Evolutionary conservation across 1,284 basidiomycete species (phyloP).

Genomic region (Bondarzewia mesenterica): DNA sequence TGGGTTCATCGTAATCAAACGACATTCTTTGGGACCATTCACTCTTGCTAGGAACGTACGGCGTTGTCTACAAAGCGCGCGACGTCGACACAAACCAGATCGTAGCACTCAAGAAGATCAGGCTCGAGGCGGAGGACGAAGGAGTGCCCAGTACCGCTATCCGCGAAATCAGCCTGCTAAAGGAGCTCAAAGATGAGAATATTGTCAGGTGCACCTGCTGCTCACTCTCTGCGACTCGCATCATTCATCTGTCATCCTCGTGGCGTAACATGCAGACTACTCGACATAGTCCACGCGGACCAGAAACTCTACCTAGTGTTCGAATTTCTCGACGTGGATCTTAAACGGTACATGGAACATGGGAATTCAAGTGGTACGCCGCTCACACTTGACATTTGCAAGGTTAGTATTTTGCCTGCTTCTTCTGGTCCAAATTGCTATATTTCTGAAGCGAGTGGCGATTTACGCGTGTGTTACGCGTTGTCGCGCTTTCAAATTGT

Average conservation of each 20-base stretch:
- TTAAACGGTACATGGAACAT: conserved; percentile 95
- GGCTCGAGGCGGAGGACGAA: conserved; percentile 96
- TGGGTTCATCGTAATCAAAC: not conserved
- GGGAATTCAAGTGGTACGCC: conserved; percentile 67
- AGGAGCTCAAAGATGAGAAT: conserved; percentile 94
- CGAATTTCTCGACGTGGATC: conserved; percentile 90
- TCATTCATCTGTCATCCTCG: not conserved
- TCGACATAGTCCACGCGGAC: conserved; percentile 97
- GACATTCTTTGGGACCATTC: conserved; percentile 6
- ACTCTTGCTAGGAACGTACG: conserved; percentile 78
- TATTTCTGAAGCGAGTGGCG: conserved; percentile 1
- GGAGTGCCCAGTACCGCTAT: conserved; percentile 97
- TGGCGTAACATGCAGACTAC: conserved; percentile 48
- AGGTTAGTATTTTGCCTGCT: conserved; percentile 43
- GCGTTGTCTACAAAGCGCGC: conserved; percentile 93
- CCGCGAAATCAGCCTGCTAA: conserved; percentile 93
- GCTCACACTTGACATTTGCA: conserved; percentile 74
- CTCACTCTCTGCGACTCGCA: not conserved
- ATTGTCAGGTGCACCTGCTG: conserved; percentile 75
- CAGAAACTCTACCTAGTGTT: conserved; percentile 96
- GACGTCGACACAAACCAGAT: conserved; percentile 68
- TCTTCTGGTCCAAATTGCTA: conserved; percentile 1
- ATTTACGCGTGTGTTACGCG: conserved; percentile 13
- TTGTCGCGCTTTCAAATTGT: conserved; percentile 2
- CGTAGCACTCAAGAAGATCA: conserved; percentile 96